Evolutionary conservation across 352 stramenopile species (phyloP).

Genomic region (Phytophthora boehmeriae): DNA sequence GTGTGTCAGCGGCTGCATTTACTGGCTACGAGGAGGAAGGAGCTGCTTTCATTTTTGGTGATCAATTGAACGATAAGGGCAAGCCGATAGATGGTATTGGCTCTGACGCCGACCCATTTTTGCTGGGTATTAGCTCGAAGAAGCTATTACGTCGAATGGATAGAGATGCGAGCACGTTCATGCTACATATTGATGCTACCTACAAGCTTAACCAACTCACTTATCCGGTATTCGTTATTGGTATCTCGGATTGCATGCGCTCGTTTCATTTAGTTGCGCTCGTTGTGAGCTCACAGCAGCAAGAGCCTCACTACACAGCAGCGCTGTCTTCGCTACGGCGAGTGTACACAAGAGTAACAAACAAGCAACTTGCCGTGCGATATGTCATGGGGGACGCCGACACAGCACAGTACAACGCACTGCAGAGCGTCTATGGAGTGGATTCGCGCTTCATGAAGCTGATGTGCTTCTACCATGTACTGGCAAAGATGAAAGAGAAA

Average conservation of each 20-base stretch:
- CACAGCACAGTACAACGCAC: not conserved
- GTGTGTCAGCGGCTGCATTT: not conserved
- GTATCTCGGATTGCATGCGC: not conserved
- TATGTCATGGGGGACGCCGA: not conserved
- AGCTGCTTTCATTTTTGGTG: not conserved
- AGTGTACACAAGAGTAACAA: not conserved
- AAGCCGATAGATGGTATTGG: not conserved
- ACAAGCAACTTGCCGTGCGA: not conserved
- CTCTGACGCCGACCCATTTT: slow-evolving; percentile 4
- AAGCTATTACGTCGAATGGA: not conserved
- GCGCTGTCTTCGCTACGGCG: not conserved
- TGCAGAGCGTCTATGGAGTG: not conserved
- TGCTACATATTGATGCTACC: not conserved
- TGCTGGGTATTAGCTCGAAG: not conserved
- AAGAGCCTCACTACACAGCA: not conserved
- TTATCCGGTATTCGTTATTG: not conserved
- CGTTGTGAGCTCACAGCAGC: not conserved
- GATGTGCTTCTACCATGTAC: not conserved
- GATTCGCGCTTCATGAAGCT: not conserved
- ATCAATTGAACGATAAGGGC: not conserved
- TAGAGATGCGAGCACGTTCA: not conserved
- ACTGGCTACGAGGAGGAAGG: not conserved
- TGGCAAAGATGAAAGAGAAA: not conserved
- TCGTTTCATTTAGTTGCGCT: not conserved
- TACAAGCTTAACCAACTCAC: not conserved